phyloP scores from a whole-genome alignment of 2,329 filamentous ascomycete species.

The Colletotrichum lentis region DNA sequence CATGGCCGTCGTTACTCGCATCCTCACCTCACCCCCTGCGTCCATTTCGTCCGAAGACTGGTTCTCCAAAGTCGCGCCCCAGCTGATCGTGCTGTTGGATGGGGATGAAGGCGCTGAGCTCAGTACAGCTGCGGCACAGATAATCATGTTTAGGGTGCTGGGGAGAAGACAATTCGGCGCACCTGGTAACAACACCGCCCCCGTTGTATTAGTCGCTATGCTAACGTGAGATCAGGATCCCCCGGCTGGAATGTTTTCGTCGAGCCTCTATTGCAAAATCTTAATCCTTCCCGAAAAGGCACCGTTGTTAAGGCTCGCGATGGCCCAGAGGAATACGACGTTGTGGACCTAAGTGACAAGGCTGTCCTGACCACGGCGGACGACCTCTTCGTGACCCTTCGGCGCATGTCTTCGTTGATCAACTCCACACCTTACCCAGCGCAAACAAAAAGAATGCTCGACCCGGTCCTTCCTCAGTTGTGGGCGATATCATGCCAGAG shows the following conservation, averaged over 20 bases:
- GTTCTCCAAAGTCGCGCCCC: conserved; percentile 67
- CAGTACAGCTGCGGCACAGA: conserved; percentile 65
- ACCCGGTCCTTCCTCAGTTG: conserved; percentile 66
- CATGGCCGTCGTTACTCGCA: conserved; percentile 67
- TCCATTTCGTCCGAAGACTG: conserved; percentile 64
- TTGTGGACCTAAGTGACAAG: conserved; percentile 57
- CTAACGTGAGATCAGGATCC: conserved; percentile 50
- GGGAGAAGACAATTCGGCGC: conserved; percentile 70
- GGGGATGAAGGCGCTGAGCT: conserved; percentile 66
- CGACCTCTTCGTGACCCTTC: conserved; percentile 60
- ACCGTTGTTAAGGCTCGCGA: conserved; percentile 39
- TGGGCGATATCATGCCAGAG: conserved; percentile 69
- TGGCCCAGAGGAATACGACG: conserved; percentile 42
- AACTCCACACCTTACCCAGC: conserved; percentile 73
- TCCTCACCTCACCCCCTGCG: conserved; percentile 68
- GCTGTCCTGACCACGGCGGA: conserved; percentile 56
- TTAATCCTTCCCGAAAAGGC: conserved; percentile 55
- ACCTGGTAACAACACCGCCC: conserved; percentile 56
- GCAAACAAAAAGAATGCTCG: conserved; percentile 67
- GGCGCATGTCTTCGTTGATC: conserved; percentile 63
- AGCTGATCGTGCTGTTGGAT: conserved; percentile 69
- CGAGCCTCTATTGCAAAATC: conserved; percentile 61
- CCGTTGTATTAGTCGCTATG: conserved; percentile 6
- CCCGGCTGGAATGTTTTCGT: conserved; percentile 71
- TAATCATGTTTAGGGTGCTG: conserved; percentile 73